phyloP scores from a whole-genome alignment of 371 early-diverging fungal species.

The Sporodiniella umbellata region DNA sequence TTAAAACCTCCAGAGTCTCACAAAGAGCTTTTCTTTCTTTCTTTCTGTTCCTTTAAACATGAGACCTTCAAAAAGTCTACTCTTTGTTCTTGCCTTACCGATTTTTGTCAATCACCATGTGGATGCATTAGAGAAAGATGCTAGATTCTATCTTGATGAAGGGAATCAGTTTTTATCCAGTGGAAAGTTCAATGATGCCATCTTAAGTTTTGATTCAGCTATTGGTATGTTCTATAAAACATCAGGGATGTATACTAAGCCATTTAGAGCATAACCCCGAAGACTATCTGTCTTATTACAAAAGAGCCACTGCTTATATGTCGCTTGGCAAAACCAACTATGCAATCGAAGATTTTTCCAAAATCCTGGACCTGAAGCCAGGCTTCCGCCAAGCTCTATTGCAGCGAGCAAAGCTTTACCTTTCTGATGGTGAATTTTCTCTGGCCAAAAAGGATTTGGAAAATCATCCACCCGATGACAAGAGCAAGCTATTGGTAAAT shows the following conservation, averaged over 20 bases:
- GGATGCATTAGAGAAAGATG: slow-evolving; percentile 42
- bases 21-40: no score
- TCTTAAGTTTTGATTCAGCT: slow-evolving; percentile 68
- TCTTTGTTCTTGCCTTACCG: slow-evolving; percentile 20
- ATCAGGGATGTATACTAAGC: not conserved
- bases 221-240: slow-evolving; percentile 69
- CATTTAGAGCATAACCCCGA: slow-evolving; percentile 61
- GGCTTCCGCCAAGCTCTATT: slow-evolving; percentile 79
- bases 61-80: slow-evolving; percentile 5
- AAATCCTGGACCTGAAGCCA: slow-evolving; percentile 73
- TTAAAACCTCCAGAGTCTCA: no score
- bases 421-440: slow-evolving; percentile 67
- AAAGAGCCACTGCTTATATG: slow-evolving; percentile 82
- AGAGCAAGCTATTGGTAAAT: no score
- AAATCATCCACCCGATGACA: slow-evolving; percentile 20
- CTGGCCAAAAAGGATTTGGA: slow-evolving; percentile 61
- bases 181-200: slow-evolving; percentile 63
- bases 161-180: slow-evolving; percentile 59
- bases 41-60: no score
- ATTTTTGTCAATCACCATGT: slow-evolving; percentile 14
- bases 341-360: slow-evolving; percentile 78
- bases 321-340: slow-evolving; percentile 65
- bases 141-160: slow-evolving; percentile 57
- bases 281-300: slow-evolving; percentile 79
- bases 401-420: slow-evolving; percentile 75